A percentile compares a stretch with the other conserved stretches of the same genome.
Conservation (phyloP, 1,284 basidiomycete genomes). For the Trichosporon sp. region DNA sequence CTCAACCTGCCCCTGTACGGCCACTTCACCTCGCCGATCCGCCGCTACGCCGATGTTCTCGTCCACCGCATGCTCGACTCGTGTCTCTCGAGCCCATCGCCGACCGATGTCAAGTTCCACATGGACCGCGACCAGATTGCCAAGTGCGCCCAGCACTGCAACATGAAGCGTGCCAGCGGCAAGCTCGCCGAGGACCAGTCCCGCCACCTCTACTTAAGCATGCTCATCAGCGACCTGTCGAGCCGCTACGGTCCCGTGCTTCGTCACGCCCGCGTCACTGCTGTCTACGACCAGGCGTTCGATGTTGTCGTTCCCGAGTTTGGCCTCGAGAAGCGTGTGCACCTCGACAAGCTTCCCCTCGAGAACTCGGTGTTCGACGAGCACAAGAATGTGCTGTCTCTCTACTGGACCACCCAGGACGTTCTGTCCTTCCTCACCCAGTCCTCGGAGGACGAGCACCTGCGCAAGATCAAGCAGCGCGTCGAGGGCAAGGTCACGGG, state of each 20-base stretch:
- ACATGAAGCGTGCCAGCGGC: constrained; percentile 73
- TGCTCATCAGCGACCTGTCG: constrained; percentile 85
- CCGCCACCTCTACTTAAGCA: constrained; percentile 89
- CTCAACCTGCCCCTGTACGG: constrained; percentile 91
- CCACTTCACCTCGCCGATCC: constrained; percentile 93
- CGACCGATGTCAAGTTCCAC: constrained; percentile 77
- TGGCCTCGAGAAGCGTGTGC: constrained; percentile 96
- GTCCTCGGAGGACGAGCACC: constrained; percentile 82
- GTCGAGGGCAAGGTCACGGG: constrained; percentile 72
- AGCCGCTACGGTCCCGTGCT: constrained; percentile 92
- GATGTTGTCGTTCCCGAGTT: constrained; percentile 88
- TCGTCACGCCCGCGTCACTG: constrained; percentile 87
- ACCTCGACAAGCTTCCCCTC: constrained; percentile 98
- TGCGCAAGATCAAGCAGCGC: constrained; percentile 87
- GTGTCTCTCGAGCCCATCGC: constrained; percentile 64
- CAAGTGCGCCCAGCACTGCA: constrained; percentile 96
- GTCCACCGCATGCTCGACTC: constrained; percentile 97
- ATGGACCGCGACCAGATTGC: constrained; percentile 97
- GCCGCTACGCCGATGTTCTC: constrained; percentile 83
- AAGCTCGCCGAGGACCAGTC: constrained; percentile 94
- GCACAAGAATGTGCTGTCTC: constrained; percentile 73
- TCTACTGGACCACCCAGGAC: constrained; percentile 78
- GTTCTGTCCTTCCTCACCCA: constrained; percentile 93
- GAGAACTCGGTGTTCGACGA: constrained; percentile 96
- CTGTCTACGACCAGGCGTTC: constrained; percentile 92